These are phyloP conservation scores for Pisolithus albus DNA, from an alignment of 768 basidiomycete genomes.

Conservation along the genomic window DNA sequence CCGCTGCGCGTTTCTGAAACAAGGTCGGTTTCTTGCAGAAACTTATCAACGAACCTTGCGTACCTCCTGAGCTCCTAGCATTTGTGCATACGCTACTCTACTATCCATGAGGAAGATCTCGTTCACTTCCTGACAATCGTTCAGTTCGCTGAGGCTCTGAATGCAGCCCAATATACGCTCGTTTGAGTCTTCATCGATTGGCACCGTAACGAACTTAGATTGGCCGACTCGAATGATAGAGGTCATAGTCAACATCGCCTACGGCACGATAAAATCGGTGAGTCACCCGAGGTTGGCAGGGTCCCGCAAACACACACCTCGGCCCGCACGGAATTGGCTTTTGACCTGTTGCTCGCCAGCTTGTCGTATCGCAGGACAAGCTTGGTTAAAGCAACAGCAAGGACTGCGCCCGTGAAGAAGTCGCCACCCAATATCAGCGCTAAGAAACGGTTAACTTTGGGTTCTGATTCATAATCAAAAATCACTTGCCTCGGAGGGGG, in stretches of 20 bases:
- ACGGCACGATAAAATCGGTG: slow-evolving; percentile 2
- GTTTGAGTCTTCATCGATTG: slow-evolving; percentile 97
- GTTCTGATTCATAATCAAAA: neutral
- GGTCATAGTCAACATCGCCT: slow-evolving; percentile 98
- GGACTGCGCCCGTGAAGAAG: slow-evolving; percentile 91
- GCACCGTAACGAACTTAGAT: slow-evolving; percentile 86
- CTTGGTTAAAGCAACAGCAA: slow-evolving; percentile 88
- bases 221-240: slow-evolving; percentile 96
- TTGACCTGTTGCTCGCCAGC: slow-evolving; percentile 42
- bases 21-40: neutral
- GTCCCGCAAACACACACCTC: slow-evolving; percentile 47
- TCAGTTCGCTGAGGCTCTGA: slow-evolving; percentile 81
- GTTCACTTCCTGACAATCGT: slow-evolving; percentile 48
- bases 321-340: slow-evolving; percentile 71
- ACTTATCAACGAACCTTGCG: slow-evolving; percentile 6
- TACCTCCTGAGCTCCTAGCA: slow-evolving; percentile 94
- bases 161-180: slow-evolving; percentile 97
- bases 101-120: slow-evolving; percentile 82
- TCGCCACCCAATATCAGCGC: slow-evolving; percentile 91
- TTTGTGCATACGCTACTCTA: slow-evolving; percentile 85
- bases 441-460: slow-evolving; percentile 15
- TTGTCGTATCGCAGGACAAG: slow-evolving; percentile 71
- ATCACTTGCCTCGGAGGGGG: slow-evolving; percentile 65
- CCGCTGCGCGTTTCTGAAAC: slow-evolving; percentile 74
- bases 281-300: neutral